phyloP scores from a whole-genome alignment of 768 basidiomycete genomes.

The Chlorophyllum brunneum region DNA sequence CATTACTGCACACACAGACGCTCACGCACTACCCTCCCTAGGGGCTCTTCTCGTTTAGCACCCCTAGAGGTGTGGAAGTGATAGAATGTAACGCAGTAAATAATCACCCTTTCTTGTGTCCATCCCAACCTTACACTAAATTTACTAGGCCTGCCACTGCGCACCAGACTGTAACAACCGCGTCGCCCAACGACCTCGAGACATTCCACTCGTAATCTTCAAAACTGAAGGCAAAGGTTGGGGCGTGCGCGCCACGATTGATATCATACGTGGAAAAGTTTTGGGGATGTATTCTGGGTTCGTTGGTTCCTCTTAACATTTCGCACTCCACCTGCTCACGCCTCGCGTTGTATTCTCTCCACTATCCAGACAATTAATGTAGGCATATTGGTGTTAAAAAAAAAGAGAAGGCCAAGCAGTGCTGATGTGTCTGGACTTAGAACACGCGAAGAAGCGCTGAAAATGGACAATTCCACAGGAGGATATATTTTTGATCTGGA shows the following conservation, averaged over 20 bases:
- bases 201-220: slow-evolving; percentile 61
- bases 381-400: background rate
- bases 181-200: slow-evolving; percentile 55
- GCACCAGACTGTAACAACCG: slow-evolving; percentile 48
- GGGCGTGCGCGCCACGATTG: slow-evolving; percentile 51
- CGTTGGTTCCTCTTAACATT: slow-evolving; percentile 12
- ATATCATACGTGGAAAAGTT: slow-evolving; percentile 51
- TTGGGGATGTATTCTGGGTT: slow-evolving; percentile 71
- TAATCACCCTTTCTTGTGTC: background rate
- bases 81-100: slow-evolving; percentile 65
- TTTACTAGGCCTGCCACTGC: slow-evolving; percentile 42
- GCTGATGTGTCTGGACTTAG: slow-evolving; percentile 21
- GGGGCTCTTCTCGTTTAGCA: slow-evolving; percentile 47
- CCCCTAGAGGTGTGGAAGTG: slow-evolving; percentile 42
- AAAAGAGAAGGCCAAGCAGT: background rate
- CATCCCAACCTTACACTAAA: background rate
- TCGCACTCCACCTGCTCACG: background rate
- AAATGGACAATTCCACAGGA: slow-evolving; percentile 30
- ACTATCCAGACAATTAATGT: slow-evolving; percentile 7
- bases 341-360: background rate
- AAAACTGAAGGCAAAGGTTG: slow-evolving; percentile 57
- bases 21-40: slow-evolving; percentile 18
- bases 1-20: background rate
- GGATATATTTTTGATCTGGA: slow-evolving; percentile 65
- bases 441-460: slow-evolving; percentile 37